Evolutionary conservation across 768 basidiomycete species (phyloP).

Genomic region (Saitozyma podzolica): DNA sequence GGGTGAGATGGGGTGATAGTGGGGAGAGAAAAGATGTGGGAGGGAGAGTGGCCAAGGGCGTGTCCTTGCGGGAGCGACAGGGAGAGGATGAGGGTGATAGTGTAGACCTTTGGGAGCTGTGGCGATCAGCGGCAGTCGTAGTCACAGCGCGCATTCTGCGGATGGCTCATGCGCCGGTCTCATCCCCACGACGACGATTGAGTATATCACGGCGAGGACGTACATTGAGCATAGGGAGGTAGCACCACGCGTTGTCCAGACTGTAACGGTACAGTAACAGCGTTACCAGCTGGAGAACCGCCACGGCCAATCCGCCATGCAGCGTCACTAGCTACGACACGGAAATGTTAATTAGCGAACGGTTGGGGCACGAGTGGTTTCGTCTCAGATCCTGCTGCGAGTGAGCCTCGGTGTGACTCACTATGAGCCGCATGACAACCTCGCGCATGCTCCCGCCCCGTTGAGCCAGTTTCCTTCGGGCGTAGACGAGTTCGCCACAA

Average conservation of each 20-base stretch:
- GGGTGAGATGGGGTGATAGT: neutral
- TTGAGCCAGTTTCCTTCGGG: conserved; percentile 24
- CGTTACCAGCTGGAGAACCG: conserved; percentile 23
- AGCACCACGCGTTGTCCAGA: conserved; percentile 18
- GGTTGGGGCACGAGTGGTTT: no score
- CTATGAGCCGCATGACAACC: conserved; percentile 32
- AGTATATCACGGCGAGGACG: conserved; percentile 1
- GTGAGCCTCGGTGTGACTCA: conserved; percentile 6
- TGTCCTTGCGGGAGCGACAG: conserved; percentile 14
- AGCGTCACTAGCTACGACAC: conserved; percentile 28
- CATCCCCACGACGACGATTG: no score
- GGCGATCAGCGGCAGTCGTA: conserved; percentile 3
- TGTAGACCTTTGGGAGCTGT: conserved; percentile 40
- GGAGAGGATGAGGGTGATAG: conserved; percentile 39
- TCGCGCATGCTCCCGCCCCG: conserved; percentile 27
- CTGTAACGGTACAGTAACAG: conserved; percentile 22
- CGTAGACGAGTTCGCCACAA: conserved; percentile 35
- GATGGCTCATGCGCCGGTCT: no score
- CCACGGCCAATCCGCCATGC: conserved; percentile 34
- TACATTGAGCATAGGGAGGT: conserved; percentile 31
- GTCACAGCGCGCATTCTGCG: no score
- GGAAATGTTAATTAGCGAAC: no score
- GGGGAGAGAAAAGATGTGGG: conserved; percentile 8
- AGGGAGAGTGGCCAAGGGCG: neutral
- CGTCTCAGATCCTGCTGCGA: no score